Conservation (phyloP, 2,329 filamentous ascomycete species). For the Curvularia spicifera region DNA sequence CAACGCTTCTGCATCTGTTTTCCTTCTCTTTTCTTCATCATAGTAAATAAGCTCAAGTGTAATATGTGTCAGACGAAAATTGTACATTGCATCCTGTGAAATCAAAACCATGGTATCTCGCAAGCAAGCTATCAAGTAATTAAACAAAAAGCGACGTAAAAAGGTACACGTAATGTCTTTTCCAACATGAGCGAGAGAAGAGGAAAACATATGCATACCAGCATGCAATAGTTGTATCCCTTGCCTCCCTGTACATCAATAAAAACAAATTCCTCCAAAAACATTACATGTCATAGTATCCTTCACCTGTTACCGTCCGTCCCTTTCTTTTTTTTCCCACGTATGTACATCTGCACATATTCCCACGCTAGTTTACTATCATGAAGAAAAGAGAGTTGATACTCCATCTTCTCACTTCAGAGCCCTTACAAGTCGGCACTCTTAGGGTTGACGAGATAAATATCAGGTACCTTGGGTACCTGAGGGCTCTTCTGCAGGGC, state of each 20-base stretch:
- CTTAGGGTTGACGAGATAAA: slow-evolving; percentile 50
- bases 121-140: slow-evolving; percentile 7
- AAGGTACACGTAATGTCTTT: slow-evolving; percentile 5
- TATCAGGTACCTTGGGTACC: slow-evolving; percentile 57
- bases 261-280: slow-evolving; percentile 2
- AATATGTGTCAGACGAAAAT: neutral
- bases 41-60: neutral
- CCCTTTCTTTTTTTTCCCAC: neutral
- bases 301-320: neutral
- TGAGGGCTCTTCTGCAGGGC: slow-evolving; percentile 53
- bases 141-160: slow-evolving; percentile 1
- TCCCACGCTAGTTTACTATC: neutral
- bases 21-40: neutral
- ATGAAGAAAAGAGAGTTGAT: neutral
- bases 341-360: slow-evolving; percentile 1
- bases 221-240: slow-evolving; percentile 1
- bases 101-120: slow-evolving; percentile 22
- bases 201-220: neutral
- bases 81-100: neutral
- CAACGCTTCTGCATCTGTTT: neutral
- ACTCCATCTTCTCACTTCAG: neutral
- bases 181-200: neutral
- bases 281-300: neutral
- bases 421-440: slow-evolving; percentile 39
- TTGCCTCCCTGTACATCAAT: neutral